Evolutionary conservation across 345 rosid genomes (phyloP).

Genomic region (Euphorbia peplus): DNA sequence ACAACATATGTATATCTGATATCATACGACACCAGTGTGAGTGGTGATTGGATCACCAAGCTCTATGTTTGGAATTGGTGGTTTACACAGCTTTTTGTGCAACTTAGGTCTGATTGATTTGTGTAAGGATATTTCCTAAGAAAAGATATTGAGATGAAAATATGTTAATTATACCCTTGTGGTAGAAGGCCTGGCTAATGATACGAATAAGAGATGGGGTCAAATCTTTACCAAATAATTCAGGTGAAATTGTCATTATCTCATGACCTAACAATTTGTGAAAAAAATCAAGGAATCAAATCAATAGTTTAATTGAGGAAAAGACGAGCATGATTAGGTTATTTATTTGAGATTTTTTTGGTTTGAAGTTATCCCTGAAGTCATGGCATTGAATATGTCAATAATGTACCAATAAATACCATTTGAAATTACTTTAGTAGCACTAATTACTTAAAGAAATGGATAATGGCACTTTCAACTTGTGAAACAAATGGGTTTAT

Average conservation of each 20-base stretch:
- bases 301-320: not conserved
- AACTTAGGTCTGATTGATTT: too few relatives aligned
- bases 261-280: not conserved
- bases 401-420: not conserved
- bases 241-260: not conserved
- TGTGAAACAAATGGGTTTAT: not conserved
- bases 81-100: too few relatives aligned
- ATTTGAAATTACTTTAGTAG: not conserved
- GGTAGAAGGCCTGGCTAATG: too few relatives aligned
- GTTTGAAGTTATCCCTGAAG: not conserved
- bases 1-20: too few relatives aligned
- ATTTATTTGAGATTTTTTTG: not conserved
- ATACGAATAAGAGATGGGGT: too few relatives aligned
- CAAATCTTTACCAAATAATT: not conserved
- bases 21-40: too few relatives aligned
- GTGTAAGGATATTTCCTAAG: too few relatives aligned
- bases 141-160: too few relatives aligned
- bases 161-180: too few relatives aligned
- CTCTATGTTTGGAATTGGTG: too few relatives aligned
- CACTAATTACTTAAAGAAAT: not conserved
- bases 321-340: not conserved
- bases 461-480: not conserved
- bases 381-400: conserved; percentile 4
- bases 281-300: not conserved
- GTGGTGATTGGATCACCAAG: too few relatives aligned